phyloP scores from a whole-genome alignment of 768 basidiomycete species.

The Lactarius evosmus region DNA sequence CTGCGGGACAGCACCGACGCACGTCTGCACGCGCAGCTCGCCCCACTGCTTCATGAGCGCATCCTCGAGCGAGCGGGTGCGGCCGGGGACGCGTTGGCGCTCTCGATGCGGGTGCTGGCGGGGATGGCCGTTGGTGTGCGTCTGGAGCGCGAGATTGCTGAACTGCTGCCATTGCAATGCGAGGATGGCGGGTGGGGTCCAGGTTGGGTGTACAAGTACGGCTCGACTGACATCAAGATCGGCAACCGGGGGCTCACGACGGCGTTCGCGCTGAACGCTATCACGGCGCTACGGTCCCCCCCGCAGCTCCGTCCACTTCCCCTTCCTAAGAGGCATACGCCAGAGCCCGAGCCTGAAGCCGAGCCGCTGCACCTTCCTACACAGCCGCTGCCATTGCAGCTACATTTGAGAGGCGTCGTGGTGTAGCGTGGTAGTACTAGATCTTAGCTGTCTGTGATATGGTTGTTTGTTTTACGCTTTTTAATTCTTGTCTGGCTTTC shows the following conservation, averaged over 20 bases:
- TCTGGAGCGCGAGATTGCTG: constrained; percentile 45
- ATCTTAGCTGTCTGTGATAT: too few relatives aligned
- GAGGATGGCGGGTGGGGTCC: constrained; percentile 56
- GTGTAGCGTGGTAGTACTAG: too few relatives aligned
- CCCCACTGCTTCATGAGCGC: constrained; percentile 43
- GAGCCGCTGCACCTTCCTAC: too few relatives aligned
- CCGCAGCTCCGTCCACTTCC: too few relatives aligned
- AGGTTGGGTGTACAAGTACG: constrained; percentile 57
- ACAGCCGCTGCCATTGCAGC: too few relatives aligned
- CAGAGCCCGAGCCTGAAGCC: too few relatives aligned
- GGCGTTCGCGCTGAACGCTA: constrained; percentile 50
- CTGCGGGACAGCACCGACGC: constrained; percentile 37
- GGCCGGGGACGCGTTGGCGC: constrained; percentile 50
- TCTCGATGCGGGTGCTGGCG: constrained; percentile 55
- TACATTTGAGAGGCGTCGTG: too few relatives aligned
- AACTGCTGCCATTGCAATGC: constrained; percentile 47
- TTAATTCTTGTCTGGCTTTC: too few relatives aligned
- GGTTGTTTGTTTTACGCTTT: too few relatives aligned
- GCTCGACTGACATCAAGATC: constrained; percentile 45
- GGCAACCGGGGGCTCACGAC: constrained; percentile 56
- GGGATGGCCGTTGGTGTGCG: constrained; percentile 41
- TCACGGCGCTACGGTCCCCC: constrained; percentile 41
- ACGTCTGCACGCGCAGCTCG: constrained; percentile 38
- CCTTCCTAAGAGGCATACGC: too few relatives aligned
- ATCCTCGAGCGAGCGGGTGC: constrained; percentile 49